Evolutionary conservation across 2,329 filamentous ascomycete genomes (phyloP).

Genomic region (Claviceps spartinae): DNA sequence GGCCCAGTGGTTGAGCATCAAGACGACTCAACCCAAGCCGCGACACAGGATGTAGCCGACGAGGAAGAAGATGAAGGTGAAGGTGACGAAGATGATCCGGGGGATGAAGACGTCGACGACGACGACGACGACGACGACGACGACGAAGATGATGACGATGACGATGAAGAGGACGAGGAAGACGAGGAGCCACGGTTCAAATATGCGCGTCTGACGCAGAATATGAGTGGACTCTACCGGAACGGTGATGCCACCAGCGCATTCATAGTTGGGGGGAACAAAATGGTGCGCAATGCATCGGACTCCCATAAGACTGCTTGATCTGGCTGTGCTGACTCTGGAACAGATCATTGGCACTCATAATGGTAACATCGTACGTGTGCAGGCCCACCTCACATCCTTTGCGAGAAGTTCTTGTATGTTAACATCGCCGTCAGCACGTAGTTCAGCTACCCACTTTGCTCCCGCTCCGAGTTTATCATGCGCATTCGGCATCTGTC

Average conservation of each 20-base stretch:
- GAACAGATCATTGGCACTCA: constrained; percentile 78
- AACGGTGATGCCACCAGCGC: constrained; percentile 91
- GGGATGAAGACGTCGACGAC: constrained; percentile 13
- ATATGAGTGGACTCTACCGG: constrained; percentile 69
- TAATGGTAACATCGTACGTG: constrained; percentile 82
- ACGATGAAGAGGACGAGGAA: constrained; percentile 67
- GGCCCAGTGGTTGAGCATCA: not conserved
- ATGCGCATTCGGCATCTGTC: constrained; percentile 83
- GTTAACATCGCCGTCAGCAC: constrained; percentile 41
- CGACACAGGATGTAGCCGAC: constrained; percentile 4
- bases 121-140: constrained; percentile 30
- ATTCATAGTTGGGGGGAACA: constrained; percentile 84
- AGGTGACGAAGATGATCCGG: constrained; percentile 33
- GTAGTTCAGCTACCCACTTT: constrained; percentile 74
- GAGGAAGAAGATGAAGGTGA: constrained; percentile 24
- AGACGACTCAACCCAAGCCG: not conserved
- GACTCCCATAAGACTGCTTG: constrained; percentile 7
- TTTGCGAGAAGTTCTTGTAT: not conserved
- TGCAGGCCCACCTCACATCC: not conserved
- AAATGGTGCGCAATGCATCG: constrained; percentile 55
- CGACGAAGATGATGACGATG: constrained; percentile 43
- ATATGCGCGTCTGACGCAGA: constrained; percentile 74
- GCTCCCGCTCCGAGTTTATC: constrained; percentile 71
- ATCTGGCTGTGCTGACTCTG: constrained; percentile 13
- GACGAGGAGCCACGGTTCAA: constrained; percentile 93